Conservation (phyloP, 2,329 filamentous ascomycete species). For the Didymellaceae sp. region DNA sequence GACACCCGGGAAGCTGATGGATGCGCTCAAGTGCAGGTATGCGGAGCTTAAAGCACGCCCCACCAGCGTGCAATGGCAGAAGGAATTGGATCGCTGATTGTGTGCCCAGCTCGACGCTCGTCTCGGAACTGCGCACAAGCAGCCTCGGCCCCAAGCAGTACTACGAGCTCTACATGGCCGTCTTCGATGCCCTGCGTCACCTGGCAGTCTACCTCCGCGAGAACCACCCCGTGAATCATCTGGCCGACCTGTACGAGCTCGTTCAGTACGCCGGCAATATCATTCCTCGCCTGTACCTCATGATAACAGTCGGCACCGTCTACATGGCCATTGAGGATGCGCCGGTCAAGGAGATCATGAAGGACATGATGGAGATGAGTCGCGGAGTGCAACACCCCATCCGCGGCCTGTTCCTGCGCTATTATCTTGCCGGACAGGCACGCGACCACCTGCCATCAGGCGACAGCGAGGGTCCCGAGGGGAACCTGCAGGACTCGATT, state of each 20-base stretch:
- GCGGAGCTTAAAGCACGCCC: conserved; percentile 8
- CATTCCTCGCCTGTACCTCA: conserved; percentile 92
- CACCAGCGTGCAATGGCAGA: conserved; percentile 1
- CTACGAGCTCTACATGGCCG: conserved; percentile 99
- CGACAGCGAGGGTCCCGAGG: conserved; percentile 87
- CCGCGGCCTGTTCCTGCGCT: conserved; percentile 90
- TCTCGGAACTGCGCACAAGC: conserved; percentile 97
- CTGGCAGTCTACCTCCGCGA: conserved; percentile 96
- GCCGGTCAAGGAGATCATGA: conserved; percentile 99
- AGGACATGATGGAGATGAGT: conserved; percentile 99
- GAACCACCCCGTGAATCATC: conserved; percentile 96
- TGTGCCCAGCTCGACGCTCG: conserved; percentile 81
- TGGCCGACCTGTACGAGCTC: conserved; percentile 96
- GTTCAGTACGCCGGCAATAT: conserved; percentile 99
- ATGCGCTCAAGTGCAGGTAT: conserved; percentile 99
- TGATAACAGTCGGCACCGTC: conserved; percentile 98
- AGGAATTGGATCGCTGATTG: conserved; percentile 17
- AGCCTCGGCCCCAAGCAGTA: conserved; percentile 99
- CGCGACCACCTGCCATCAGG: conserved; percentile 85
- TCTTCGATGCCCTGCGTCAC: conserved; percentile 96
- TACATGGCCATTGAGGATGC: conserved; percentile 99
- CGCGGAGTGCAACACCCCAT: conserved; percentile 96
- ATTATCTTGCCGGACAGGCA: conserved; percentile 95
- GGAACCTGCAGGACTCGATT: conserved; percentile 95
- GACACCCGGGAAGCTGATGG: conserved; percentile 98